Base-by-base conservation (phyloP, 2,329 filamentous ascomycete species). In the Coniochaeta sp. region DNA sequence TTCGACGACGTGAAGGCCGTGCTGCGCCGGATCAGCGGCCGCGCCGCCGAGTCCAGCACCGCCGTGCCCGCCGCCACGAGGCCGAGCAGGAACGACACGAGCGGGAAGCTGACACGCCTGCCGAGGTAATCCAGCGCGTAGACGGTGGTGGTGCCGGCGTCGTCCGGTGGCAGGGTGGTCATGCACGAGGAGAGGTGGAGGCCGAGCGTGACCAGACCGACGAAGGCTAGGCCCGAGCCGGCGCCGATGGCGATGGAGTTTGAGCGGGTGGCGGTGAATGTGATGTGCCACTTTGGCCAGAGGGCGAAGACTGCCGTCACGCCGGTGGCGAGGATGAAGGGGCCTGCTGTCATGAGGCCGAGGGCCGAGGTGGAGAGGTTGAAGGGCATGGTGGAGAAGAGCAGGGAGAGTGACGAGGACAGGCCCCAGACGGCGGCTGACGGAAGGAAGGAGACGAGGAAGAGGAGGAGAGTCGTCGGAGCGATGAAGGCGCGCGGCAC, bases 1-100 rank as follows among this genome's bases (percentile, higher is more conserved):
- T 75, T 81, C 6, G 77, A 73, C 3, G 74, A 77, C 0, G 79
- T 82, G 62, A 79, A 82, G 54, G 76, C 75, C 8, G 79, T 77
- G 34, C 79, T 81, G n/a, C 75, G 72, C 28, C 73, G 71, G 52
- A 83, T 72, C 28, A 79, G 66, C 1, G 79, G 78, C 3, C 71
- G 68, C 2, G 73, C 71, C 0, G 76, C 73, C 2, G 73, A 71
- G 58, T 79, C 75, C 6, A 82, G 69, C 2, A 72, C 64, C 28
- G 73, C 67, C 0, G 70, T 69, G 22, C 78, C 80, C 0, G 74
- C 74, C 0, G 79, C 79, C 0, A 82, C 68, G 9, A 82, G 70
- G 9, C 76, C 80, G 0, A 83, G 73, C 3, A 80, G 70, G 42
- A 82, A 70, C 14, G 77, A 77, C 2, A 79, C 60, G 3, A 76